These are phyloP conservation scores for Rhodotorula sp. DNA, from an alignment of 1,284 basidiomycete species.

Conservation along the genomic window DNA sequence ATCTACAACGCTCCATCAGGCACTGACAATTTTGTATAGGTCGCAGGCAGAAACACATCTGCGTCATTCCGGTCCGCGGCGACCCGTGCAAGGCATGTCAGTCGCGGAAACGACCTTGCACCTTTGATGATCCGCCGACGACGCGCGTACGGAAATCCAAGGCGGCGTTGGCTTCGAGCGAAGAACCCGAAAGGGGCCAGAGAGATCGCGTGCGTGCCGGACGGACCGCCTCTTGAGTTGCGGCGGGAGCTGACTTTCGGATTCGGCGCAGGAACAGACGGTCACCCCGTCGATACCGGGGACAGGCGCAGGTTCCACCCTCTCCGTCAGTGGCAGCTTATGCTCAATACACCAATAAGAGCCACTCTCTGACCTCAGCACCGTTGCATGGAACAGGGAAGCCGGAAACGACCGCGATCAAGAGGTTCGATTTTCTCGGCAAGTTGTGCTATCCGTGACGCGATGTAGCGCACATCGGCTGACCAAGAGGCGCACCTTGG, in stretches of 20 bases:
- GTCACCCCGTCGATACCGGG: no score
- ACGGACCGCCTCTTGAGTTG: neutral
- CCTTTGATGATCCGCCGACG: slow-evolving; percentile 43
- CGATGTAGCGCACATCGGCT: neutral
- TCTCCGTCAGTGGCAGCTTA: no score
- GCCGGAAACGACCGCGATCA: neutral
- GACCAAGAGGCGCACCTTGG: neutral
- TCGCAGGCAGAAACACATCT: slow-evolving; percentile 43
- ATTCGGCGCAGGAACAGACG: neutral
- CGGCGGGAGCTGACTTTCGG: neutral
- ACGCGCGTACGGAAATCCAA: slow-evolving; percentile 39
- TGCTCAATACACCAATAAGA: no score
- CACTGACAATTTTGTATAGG: neutral
- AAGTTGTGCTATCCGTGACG: neutral
- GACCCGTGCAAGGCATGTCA: slow-evolving; percentile 43
- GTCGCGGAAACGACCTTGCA: slow-evolving; percentile 39
- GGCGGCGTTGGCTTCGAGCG: neutral
- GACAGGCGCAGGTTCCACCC: no score
- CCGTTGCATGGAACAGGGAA: neutral
- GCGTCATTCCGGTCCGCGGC: slow-evolving; percentile 41
- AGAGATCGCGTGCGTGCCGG: neutral
- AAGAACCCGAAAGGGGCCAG: neutral
- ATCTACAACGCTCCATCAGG: neutral
- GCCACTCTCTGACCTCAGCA: no score
- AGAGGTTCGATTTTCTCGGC: neutral